A percentile compares a stretch with the other conserved stretches of the same genome.
Conservation (phyloP, 305 asterid genomes). For the Rubia peregrina region DNA sequence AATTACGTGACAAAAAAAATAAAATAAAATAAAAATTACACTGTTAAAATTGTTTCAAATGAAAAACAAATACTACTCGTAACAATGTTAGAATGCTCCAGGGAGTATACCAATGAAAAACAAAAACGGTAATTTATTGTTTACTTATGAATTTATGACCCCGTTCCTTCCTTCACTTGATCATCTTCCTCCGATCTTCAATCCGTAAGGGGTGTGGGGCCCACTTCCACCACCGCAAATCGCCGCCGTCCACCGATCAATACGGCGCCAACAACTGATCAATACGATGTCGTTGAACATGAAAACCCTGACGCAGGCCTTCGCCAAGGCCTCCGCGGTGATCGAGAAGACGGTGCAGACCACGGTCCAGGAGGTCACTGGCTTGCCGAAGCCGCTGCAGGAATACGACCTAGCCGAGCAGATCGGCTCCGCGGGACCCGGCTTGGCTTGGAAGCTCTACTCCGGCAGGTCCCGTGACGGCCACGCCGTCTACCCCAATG, state of each 20-base stretch:
- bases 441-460: conserved; percentile 83
- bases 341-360: conserved; percentile 97
- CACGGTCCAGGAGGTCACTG: conserved; percentile 96
- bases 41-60: too few species aligned
- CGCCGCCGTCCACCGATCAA: not conserved
- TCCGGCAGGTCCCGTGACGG: conserved; percentile 77
- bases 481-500: conserved; percentile 67
- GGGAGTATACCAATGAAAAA: too few species aligned
- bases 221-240: not conserved
- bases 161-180: conserved; percentile 4
- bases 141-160: not conserved
- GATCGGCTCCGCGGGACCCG: conserved; percentile 98
- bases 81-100: too few species aligned
- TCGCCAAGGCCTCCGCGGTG: conserved; percentile 84
- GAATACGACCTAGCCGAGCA: conserved; percentile 78
- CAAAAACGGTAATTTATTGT: not conserved
- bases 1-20: too few species aligned
- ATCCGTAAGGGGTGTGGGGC: not conserved
- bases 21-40: too few species aligned
- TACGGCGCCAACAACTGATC: not conserved
- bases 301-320: conserved; percentile 88
- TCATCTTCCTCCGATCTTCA: not conserved
- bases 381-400: conserved; percentile 76
- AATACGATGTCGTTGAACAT: conserved; percentile 72
- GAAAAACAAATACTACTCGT: too few species aligned